These are phyloP conservation scores for Lactarius hengduanensis DNA, from an alignment of 768 basidiomycete species.

Conservation along the genomic window DNA sequence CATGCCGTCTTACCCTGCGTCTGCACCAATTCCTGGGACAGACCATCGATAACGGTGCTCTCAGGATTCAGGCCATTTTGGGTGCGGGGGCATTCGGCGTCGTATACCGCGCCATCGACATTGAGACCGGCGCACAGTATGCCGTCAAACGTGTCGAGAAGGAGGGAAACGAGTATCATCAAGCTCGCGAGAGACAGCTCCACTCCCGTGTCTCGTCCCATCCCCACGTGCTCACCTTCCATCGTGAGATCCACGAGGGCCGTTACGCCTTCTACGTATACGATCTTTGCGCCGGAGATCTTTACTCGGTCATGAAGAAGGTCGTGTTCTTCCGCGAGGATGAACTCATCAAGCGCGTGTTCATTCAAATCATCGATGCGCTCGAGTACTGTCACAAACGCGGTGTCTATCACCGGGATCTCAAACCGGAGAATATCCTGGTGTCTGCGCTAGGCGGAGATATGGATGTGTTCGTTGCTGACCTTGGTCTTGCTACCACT, in stretches of 20 bases:
- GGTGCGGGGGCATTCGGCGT: slow-evolving; percentile 94
- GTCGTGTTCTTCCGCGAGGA: slow-evolving; percentile 18
- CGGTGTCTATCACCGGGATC: slow-evolving; percentile 16
- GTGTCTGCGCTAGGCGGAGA: slow-evolving; percentile 2
- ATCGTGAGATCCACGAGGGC: slow-evolving; percentile 80
- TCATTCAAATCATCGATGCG: slow-evolving; percentile 20
- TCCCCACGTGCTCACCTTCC: slow-evolving; percentile 79
- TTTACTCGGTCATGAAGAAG: slow-evolving; percentile 10
- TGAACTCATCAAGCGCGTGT: slow-evolving; percentile 15
- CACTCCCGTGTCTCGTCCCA: slow-evolving; percentile 75
- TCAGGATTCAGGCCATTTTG: slow-evolving; percentile 81
- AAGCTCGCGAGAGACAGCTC: slow-evolving; percentile 66
- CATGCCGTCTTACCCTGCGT: slow-evolving; percentile 3
- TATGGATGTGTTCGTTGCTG: slow-evolving; percentile 8
- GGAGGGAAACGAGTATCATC: slow-evolving; percentile 29
- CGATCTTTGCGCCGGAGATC: slow-evolving; percentile 20
- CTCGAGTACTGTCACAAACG: slow-evolving; percentile 19
- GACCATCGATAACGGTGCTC: slow-evolving; percentile 69
- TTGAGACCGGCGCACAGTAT: slow-evolving; percentile 41
- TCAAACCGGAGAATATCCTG: slow-evolving; percentile 4
- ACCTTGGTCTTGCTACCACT: slow-evolving; percentile 21
- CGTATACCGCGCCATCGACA: slow-evolving; percentile 83
- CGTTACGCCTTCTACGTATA: slow-evolving; percentile 47
- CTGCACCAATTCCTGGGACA: slow-evolving; percentile 11
- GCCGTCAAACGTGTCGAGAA: slow-evolving; percentile 90